phyloP scores from a whole-genome alignment of 306 rosid species.

The Glycine tomentella region DNA sequence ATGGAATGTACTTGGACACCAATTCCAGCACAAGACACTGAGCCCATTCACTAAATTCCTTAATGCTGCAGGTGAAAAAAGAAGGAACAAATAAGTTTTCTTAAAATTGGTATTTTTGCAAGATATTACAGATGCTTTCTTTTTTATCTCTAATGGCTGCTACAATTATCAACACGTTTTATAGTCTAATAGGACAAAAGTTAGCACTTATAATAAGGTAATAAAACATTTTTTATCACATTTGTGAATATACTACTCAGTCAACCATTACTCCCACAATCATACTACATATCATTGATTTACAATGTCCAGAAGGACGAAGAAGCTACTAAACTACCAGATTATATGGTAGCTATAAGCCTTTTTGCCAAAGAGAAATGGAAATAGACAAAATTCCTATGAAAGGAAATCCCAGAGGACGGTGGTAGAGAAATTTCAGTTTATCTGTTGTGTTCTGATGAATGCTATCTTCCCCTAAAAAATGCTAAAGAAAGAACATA shows the following conservation, averaged over 20 bases:
- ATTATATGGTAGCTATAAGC: conserved; percentile 17
- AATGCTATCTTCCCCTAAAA: background rate
- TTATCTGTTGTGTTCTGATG: conserved; percentile 1
- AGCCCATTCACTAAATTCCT: conserved; percentile 97
- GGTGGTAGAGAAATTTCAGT: conserved; percentile 27
- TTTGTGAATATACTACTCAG: conserved; percentile 16
- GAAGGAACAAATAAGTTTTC: conserved; percentile 40
- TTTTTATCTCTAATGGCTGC: conserved; percentile 24
- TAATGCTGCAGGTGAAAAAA: conserved; percentile 72
- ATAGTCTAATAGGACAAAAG: conserved; percentile 28
- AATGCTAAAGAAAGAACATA: background rate
- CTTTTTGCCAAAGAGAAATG: conserved; percentile 12
- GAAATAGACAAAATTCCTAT: conserved; percentile 8
- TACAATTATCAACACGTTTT: conserved; percentile 27
- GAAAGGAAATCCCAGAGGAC: background rate
- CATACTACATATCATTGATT: conserved; percentile 27
- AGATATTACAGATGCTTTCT: conserved; percentile 31
- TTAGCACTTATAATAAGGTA: conserved; percentile 15
- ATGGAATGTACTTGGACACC: conserved; percentile 86
- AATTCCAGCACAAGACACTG: conserved; percentile 93
- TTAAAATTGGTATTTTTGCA: conserved; percentile 24
- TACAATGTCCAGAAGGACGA: conserved; percentile 4
- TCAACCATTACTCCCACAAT: conserved; percentile 31
- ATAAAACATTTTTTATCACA: conserved; percentile 32
- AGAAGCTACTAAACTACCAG: conserved; percentile 14